Evolutionary conservation across 441 rosid genomes (phyloP).

Genomic region (Theobroma grandiflorum): DNA sequence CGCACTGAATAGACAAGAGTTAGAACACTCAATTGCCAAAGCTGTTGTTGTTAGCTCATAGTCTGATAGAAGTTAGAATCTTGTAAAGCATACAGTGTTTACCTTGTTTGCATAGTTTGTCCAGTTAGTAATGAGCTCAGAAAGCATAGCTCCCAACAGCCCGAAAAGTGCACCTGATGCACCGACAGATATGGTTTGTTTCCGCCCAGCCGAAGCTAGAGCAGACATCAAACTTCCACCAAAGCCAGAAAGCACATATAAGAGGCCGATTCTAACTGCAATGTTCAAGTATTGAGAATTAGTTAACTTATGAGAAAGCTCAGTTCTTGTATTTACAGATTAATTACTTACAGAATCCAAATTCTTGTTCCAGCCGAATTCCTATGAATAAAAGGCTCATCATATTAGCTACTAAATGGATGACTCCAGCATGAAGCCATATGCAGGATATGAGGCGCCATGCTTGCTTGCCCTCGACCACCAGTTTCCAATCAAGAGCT

Average conservation of each 20-base stretch:
- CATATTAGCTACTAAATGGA: constrained; percentile 75
- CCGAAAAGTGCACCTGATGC: constrained; percentile 94
- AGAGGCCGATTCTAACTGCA: constrained; percentile 72
- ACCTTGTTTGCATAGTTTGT: constrained; percentile 85
- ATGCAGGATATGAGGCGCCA: constrained; percentile 80
- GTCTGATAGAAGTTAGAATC: not conserved
- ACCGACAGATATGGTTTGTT: constrained; percentile 65
- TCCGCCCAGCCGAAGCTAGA: constrained; percentile 29
- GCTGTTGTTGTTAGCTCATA: not conserved
- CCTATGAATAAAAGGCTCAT: constrained; percentile 73
- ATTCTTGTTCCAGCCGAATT: constrained; percentile 75
- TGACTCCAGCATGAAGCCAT: constrained; percentile 86
- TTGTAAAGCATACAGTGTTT: not conserved
- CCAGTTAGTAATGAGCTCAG: constrained; percentile 90
- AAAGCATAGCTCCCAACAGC: constrained; percentile 84
- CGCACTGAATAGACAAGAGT: constrained; percentile 55
- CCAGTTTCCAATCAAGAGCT: constrained; percentile 62
- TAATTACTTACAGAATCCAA: constrained; percentile 72
- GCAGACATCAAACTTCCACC: constrained; percentile 87
- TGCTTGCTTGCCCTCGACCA: constrained; percentile 50
- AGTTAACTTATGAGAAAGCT: not conserved
- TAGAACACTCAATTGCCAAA: not conserved
- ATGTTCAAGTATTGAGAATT: constrained; percentile 7
- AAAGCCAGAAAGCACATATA: constrained; percentile 73
- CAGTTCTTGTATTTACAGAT: not conserved